Base-by-base conservation (phyloP, 2,329 filamentous ascomycete genomes). In the Xylaria sp. region DNA sequence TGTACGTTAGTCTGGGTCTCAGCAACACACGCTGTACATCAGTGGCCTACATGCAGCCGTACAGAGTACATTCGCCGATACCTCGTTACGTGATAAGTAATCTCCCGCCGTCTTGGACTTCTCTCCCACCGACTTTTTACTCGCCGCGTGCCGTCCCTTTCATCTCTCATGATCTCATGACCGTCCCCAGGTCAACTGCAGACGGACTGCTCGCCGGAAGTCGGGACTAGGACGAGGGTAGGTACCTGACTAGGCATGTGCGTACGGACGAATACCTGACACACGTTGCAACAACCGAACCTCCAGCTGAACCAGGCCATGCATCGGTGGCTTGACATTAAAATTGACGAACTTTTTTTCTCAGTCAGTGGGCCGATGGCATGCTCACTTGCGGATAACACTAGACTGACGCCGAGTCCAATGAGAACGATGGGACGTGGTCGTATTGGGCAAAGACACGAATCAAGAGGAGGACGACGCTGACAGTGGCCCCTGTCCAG, bases 391-490 rank as follows among this genome's bases (percentile, higher is more conserved):
- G 19, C 48, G 23, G 23, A 30, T 30, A 30, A 30, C 23, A 30
- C 23, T 30, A 30, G 23, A 30, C 23, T 4, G 23, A 30, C 44
- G 13, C 7, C 44, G 6, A 47, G 13, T 47, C 60, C 63, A 64
- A 63, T 61, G 50, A 48, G 47, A 52, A 18, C 37, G 13, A 10
- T 37, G 51, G 39, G 34, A 59, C 34, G 54, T 59, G 63, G 54
- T 63, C 60, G 59, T 64, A 64, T 64, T 63, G 54, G 54, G 58
- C 34, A 59, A 58, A 58, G 59, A 59, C 60, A 60, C 60, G 51
- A 59, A 62, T 58, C 60, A 35, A 61, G 62, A 60, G 34, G 53
- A 56, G 56, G 49, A 46, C 11, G 42, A n/a, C 44, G 52, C 35
- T 35, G n/a, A 7, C 49, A 1, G 11, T n/a, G 42, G 42, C 42